A percentile compares a stretch with the other conserved stretches of the same genome.
phyloP scores from a whole-genome alignment of 2,329 filamentous ascomycete species.

The Penicillium vulpinum region DNA sequence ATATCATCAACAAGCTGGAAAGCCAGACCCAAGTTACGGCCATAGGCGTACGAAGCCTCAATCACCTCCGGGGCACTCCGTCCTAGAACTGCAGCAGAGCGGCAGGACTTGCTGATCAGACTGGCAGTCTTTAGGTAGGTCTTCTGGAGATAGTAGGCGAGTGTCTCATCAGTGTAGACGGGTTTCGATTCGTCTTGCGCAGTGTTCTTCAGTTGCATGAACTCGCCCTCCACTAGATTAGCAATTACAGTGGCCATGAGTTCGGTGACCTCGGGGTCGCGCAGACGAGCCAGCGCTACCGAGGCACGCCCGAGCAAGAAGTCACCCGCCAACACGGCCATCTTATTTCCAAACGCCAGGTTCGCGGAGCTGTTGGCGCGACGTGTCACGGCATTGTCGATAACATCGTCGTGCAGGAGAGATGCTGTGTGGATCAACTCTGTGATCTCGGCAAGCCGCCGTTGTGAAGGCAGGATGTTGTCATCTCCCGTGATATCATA shows the following conservation, averaged over 20 bases:
- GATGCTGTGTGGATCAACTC: slow-evolving; percentile 97
- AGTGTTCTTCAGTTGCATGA: slow-evolving; percentile 99
- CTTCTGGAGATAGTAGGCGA: slow-evolving; percentile 95
- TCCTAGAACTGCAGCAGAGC: slow-evolving; percentile 83
- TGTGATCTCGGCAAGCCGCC: slow-evolving; percentile 91
- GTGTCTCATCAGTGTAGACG: slow-evolving; percentile 80
- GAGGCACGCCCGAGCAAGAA: slow-evolving; percentile 92
- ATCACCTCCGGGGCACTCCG: slow-evolving; percentile 74
- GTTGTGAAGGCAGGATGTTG: slow-evolving; percentile 83
- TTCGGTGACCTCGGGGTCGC: slow-evolving; percentile 93
- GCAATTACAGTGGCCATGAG: slow-evolving; percentile 94
- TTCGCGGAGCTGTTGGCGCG: slow-evolving; percentile 87
- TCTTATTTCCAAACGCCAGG: slow-evolving; percentile 96
- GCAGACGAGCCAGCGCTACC: slow-evolving; percentile 83
- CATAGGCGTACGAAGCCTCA: slow-evolving; percentile 88
- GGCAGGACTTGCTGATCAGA: slow-evolving; percentile 93
- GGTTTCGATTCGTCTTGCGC: slow-evolving; percentile 82
- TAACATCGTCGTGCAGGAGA: slow-evolving; percentile 95
- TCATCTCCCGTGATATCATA: slow-evolving; percentile 49
- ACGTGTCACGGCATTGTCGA: slow-evolving; percentile 84
- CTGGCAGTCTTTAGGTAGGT: slow-evolving; percentile 97
- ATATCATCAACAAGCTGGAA: slow-evolving; percentile 98
- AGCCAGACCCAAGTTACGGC: slow-evolving; percentile 87
- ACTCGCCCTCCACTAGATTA: slow-evolving; percentile 96
- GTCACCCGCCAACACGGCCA: slow-evolving; percentile 97